phyloP scores from a whole-genome alignment of 495 filamentous ascomycete species.

The Cercophora scortea region DNA sequence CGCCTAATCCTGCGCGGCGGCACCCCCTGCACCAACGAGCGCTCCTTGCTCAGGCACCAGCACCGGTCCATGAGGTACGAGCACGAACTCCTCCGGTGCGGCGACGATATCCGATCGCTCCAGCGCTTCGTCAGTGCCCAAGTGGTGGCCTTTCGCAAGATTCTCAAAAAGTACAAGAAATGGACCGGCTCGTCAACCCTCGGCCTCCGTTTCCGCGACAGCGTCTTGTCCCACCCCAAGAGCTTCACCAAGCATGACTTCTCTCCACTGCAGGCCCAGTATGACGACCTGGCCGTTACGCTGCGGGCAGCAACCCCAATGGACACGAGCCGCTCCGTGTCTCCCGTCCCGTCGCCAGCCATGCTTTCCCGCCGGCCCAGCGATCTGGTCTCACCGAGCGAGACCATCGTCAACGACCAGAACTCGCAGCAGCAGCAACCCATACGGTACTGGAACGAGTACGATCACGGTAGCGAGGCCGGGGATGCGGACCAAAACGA shows the following conservation, averaged over 20 bases:
- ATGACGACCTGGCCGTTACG: conserved; percentile 45
- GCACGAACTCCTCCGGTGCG: conserved; percentile 38
- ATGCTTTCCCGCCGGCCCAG: conserved; percentile 6
- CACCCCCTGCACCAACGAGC: conserved; percentile 14
- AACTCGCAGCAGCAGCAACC: conserved; percentile 4
- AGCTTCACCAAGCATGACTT: conserved; percentile 57
- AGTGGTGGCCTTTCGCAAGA: conserved; percentile 58
- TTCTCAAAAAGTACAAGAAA: conserved; percentile 71
- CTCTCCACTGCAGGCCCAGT: conserved; percentile 43
- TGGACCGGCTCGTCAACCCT: conserved; percentile 60
- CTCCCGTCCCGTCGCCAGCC: conserved; percentile 9
- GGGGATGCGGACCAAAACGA: conserved; percentile 29
- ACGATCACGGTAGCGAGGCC: conserved; percentile 53
- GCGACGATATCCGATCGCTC: conserved; percentile 53
- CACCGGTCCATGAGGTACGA: conserved; percentile 43
- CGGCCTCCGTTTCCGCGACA: conserved; percentile 48
- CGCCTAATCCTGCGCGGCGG: conserved; percentile 37
- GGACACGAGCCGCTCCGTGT: conserved; percentile 3
- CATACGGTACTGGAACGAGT: conserved; percentile 56
- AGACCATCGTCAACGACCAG: conserved; percentile 9
- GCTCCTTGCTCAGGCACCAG: conserved; percentile 29
- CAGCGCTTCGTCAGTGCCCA: conserved; percentile 58
- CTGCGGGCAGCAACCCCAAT: conserved; percentile 36
- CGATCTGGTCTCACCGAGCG: conserved; percentile 8
- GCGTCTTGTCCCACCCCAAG: conserved; percentile 48